Evolutionary conservation across 805 yeast genomes (phyloP), one percentile per base, ranked within the genome.

Genomic region (Lipomyces japonicus): DNA sequence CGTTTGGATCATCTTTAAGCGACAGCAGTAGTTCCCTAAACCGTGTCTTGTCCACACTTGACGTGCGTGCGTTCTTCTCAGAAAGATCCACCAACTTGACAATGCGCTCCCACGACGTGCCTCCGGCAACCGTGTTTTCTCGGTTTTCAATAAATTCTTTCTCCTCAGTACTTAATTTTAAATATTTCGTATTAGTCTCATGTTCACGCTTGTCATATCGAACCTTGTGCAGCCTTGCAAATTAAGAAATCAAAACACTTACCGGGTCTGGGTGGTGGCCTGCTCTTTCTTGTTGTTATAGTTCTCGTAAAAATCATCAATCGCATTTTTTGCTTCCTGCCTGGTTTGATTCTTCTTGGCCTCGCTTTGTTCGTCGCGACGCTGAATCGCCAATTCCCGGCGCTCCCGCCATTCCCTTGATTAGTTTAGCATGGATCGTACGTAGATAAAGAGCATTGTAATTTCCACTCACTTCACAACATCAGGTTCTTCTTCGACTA

Each of bases 231-330:
- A n/a, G n/a, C n/a, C n/a, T n/a, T n/a, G n/a, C n/a, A 18, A 9
- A 36, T 36, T 10, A 28, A 28, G 32, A 10, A 28, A 7, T 21
- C 16, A n/a, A 22, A 14, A 21, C 18, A 37, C 49, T 14, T 18
- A 55, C 59, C 75, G 74, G 10, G 86, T 82, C 51, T 77, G 75
- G 53, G 78, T 81, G 48, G 82, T 71, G 44, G 81, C 78, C 58
- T 77, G 77, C 46, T 87, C 91, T 68, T 81, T 84, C 72, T 90
- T 90, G 64, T 76, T 74, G 71, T 87, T 89, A 75, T 91, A 91
- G 64, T 82, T 83, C 61, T 87, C 95, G 68, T 91, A 91, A 68
- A 91, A 91, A 57, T 86, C 95, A 66, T 91, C 96, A 63, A 89
- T 80, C 46, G 88, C 82, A 65, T 81, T 80, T 63, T 80, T 79